Percentiles rank a stretch among this genome's conserved stretches.
phyloP scores from a whole-genome alignment of 345 rosid species.

The Microthlaspi erraticum region DNA sequence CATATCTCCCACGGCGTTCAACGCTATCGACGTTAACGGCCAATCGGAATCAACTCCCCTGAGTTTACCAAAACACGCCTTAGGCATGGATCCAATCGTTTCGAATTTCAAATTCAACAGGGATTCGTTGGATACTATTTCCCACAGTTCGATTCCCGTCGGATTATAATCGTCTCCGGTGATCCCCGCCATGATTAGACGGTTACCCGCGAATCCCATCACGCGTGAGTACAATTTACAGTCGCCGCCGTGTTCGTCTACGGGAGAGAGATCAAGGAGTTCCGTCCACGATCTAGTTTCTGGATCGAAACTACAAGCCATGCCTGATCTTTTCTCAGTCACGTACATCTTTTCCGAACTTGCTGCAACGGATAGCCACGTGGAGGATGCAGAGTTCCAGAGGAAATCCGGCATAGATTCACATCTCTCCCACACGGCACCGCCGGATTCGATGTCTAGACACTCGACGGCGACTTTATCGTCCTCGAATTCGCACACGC shows the following conservation, averaged over 20 bases:
- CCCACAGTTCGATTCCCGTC: conserved; percentile 60
- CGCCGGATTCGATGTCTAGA: conserved; percentile 46
- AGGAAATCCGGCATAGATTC: conserved; percentile 62
- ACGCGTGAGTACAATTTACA: conserved; percentile 36
- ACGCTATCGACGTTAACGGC: conserved; percentile 43
- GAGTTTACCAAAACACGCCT: conserved; percentile 49
- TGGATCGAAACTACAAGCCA: conserved; percentile 55
- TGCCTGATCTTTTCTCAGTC: conserved; percentile 59
- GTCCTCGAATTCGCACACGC: conserved; percentile 69
- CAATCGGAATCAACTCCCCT: conserved; percentile 30
- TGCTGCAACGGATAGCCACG: conserved; percentile 66
- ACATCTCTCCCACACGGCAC: conserved; percentile 54
- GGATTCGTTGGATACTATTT: conserved; percentile 38
- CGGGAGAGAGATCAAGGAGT: conserved; percentile 52
- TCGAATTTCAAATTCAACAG: conserved; percentile 35
- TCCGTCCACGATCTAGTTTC: conserved; percentile 59
- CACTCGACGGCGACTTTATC: conserved; percentile 73
- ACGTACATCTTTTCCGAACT: conserved; percentile 49
- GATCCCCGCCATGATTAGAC: conserved; percentile 59
- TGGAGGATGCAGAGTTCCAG: conserved; percentile 59
- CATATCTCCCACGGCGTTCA: conserved; percentile 46
- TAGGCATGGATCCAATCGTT: conserved; percentile 63
- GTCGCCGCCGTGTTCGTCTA: conserved; percentile 1
- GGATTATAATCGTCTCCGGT: conserved; percentile 42
- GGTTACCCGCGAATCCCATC: conserved; percentile 45